Base-by-base conservation (phyloP, 2,329 filamentous ascomycete genomes). In the Elsinoe ampelina region DNA sequence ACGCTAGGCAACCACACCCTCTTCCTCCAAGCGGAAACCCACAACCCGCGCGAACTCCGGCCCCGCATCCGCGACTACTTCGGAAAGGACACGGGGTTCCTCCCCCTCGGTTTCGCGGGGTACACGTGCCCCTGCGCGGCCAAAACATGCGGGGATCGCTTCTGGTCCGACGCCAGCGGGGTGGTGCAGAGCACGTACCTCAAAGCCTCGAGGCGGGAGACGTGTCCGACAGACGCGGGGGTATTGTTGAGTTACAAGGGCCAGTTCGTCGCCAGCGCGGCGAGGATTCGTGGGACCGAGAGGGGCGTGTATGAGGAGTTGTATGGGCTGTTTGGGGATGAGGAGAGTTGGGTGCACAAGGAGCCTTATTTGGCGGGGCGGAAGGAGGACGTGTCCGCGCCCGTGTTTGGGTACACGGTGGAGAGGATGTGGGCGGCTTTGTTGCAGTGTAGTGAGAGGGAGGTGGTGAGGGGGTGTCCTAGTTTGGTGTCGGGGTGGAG, bases 21-120 rank as follows among this genome's bases (percentile, higher is more conserved):
- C 22, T 78, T 78, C 65, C 65, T 77, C 5, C 75, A 78, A 64
- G 75, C 74, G 3, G 68, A 69, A 32, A 59, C 73, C 26, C 67
- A 77, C 60, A 72, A 73, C 39, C 65, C 67, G 30, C 59, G 58
- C 35, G 68, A 72, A 47, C 63, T 73, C 34, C 67, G 67, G 26
- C 62, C 66, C 4, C 70, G 72, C 2, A 62, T 77, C 5, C 60
- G 65, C 1, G 67, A 73, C 35, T 77, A 73, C 59, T 71, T 71
- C 51, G 55, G 65, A 39, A 61, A 70, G 43, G 60, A 68, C 41
- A 78, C 75, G 0, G 75, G 75, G 1, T 74, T 77, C 60, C 64
- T 79, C 5, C 72, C 71, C 43, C 67, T 79, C 0, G 74, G 74
- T 0, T 70, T 61, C 60, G 66, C 59, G 45, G 71, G 68, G 13